Conservation (phyloP, 2,329 filamentous ascomycete genomes). For the Paraconiothyrium sp. region DNA sequence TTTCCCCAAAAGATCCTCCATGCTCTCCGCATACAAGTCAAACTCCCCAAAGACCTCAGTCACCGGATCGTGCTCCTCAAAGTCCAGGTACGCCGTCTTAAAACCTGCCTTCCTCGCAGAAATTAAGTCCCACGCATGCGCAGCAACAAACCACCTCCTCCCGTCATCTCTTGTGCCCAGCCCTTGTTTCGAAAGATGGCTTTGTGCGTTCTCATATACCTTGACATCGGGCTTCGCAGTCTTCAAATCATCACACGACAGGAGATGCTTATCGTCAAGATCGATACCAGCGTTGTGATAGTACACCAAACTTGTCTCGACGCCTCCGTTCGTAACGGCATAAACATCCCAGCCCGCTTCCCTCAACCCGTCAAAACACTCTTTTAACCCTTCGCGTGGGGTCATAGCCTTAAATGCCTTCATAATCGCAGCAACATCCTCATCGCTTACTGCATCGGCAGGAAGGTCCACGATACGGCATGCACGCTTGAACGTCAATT, state of each 20-base stretch:
- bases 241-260: constrained; percentile 3
- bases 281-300: constrained; percentile 5
- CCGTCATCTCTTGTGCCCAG: background rate
- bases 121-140: constrained; percentile 12
- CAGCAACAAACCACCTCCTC: constrained; percentile 8
- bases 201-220: constrained; percentile 12
- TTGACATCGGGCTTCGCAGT: constrained; percentile 8
- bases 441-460: constrained; percentile 9
- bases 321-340: constrained; percentile 6
- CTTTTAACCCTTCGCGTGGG: constrained; percentile 1
- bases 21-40: constrained; percentile 7
- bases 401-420: constrained; percentile 5
- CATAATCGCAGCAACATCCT: constrained; percentile 6
- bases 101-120: constrained; percentile 8
- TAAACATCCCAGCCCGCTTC: constrained; percentile 8
- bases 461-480: constrained; percentile 8
- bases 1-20: constrained; percentile 10
- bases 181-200: constrained; percentile 8
- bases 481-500: constrained; percentile 6
- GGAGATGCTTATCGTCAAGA: constrained; percentile 8
- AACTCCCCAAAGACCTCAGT: constrained; percentile 9
- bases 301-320: constrained; percentile 11
- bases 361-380: constrained; percentile 6
- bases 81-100: constrained; percentile 9
- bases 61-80: constrained; percentile 10